A percentile compares a stretch with the other conserved stretches of the same genome.
These are phyloP conservation scores for Hanseniaspora lindneri DNA, from an alignment of 805 yeast genomes.

Conservation along the genomic window DNA sequence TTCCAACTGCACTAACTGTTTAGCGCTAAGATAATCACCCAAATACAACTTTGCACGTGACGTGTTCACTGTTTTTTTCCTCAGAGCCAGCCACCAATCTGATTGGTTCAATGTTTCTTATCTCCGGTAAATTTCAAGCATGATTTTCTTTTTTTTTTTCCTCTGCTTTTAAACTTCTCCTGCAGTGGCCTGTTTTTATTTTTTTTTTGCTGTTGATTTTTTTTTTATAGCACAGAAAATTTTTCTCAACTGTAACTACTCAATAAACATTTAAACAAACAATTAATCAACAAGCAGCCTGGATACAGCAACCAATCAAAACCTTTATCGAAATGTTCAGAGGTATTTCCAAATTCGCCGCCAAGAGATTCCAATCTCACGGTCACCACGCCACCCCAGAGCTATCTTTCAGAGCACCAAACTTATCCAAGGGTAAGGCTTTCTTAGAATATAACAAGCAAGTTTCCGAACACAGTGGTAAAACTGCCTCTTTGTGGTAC, in stretches of 20 bases:
- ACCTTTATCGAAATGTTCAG: conserved; percentile 32
- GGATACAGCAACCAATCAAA: background rate
- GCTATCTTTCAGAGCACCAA: conserved; percentile 18
- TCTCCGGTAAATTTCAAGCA: background rate
- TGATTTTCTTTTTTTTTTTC: background rate
- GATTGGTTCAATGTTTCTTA: background rate
- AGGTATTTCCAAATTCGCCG: conserved; percentile 31
- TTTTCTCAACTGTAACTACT: background rate
- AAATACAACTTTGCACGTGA: too few species aligned
- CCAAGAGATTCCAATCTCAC: conserved; percentile 32
- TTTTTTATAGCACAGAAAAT: background rate
- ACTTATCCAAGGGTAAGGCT: conserved; percentile 53
- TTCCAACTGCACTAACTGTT: too few species aligned
- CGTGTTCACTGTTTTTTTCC: too few species aligned
- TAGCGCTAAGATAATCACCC: too few species aligned
- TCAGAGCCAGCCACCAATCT: too few species aligned
- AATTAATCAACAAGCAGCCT: too few species aligned
- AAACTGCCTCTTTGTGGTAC: conserved; percentile 71
- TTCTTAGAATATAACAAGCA: conserved; percentile 51
- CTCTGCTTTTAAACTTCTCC: background rate
- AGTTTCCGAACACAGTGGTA: conserved; percentile 65
- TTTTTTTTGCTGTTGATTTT: background rate
- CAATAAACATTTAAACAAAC: too few species aligned
- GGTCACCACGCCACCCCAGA: conserved; percentile 37
- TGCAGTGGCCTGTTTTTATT: background rate